phyloP scores from a whole-genome alignment of 73 alveolate genomes.

The Uronychia setigera region DNA sequence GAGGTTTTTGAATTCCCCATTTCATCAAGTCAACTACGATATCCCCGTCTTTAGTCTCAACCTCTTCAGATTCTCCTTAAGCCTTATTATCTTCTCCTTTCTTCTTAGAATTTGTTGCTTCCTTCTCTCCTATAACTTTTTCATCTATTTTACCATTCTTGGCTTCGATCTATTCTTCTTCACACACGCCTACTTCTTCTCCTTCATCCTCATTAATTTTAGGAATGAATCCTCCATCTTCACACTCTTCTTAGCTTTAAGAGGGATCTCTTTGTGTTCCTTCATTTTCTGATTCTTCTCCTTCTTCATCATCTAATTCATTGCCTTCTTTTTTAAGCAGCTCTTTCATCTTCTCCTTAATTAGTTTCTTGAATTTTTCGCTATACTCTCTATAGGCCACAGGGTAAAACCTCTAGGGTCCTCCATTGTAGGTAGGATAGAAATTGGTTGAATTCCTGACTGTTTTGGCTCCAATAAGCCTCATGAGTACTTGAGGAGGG shows the following conservation, averaged over 20 bases:
- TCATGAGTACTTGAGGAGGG: conserved; percentile 33
- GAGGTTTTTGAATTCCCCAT: conserved; percentile 60
- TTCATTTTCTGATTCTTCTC: neutral
- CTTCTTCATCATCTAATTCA: neutral
- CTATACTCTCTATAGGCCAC: conserved; percentile 33
- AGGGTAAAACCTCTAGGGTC: conserved; percentile 59
- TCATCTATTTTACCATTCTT: neutral
- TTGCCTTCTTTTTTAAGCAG: neutral
- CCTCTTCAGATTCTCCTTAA: neutral
- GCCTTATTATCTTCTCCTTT: neutral
- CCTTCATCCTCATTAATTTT: conserved; percentile 5
- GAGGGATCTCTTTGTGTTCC: conserved; percentile 3
- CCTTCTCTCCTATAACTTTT: too few relatives aligned
- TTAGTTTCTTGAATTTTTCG: neutral
- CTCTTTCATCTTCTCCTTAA: neutral
- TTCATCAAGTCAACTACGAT: conserved; percentile 46
- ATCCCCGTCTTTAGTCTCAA: neutral
- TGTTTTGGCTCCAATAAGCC: conserved; percentile 20
- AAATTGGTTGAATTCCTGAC: conserved; percentile 5
- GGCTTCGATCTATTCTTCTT: neutral
- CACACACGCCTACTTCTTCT: neutral
- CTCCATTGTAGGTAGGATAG: conserved; percentile 52
- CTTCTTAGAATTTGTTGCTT: neutral
- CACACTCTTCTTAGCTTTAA: neutral
- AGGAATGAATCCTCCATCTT: conserved; percentile 14